Percentiles rank a stretch among this genome's conserved stretches.
Conservation (phyloP, 345 rosid species). For the Combretum micranthum region DNA sequence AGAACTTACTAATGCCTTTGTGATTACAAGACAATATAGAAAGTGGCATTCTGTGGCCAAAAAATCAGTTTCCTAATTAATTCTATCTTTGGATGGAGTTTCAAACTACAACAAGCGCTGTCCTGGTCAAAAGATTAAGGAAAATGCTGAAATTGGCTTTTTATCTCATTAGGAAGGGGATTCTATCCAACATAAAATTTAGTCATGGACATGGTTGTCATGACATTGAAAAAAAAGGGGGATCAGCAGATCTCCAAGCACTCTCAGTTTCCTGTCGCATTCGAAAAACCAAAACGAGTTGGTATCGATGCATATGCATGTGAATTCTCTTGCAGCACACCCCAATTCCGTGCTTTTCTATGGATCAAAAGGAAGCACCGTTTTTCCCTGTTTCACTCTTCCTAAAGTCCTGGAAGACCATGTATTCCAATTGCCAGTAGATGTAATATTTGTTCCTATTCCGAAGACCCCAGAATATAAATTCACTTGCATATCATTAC, state of each 20-base stretch:
- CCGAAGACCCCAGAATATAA: constrained; percentile 2
- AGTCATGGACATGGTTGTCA: neutral
- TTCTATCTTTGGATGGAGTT: constrained; percentile 6
- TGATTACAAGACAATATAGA: too few relatives aligned
- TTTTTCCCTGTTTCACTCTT: neutral
- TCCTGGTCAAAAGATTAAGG: constrained; percentile 2
- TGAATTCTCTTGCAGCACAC: constrained; percentile 12
- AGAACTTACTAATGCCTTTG: too few relatives aligned
- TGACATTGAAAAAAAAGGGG: neutral
- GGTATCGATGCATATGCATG: neutral
- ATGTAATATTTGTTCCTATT: neutral
- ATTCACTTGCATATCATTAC: constrained; percentile 1
- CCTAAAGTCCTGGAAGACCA: neutral
- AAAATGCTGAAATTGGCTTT: constrained; percentile 4
- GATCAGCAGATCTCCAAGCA: neutral
- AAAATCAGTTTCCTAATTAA: neutral
- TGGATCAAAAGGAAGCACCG: constrained; percentile 1
- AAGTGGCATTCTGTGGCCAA: too few relatives aligned
- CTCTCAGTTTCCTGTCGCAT: neutral
- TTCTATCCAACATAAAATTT: neutral
- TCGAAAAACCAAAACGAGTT: neutral
- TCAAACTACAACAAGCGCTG: neutral
- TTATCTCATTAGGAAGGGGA: neutral
- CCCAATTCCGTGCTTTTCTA: neutral
- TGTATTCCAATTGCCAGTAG: neutral